These are phyloP conservation scores for Aphanocladium album DNA, from an alignment of 2,329 filamentous ascomycete genomes.

Conservation along the genomic window DNA sequence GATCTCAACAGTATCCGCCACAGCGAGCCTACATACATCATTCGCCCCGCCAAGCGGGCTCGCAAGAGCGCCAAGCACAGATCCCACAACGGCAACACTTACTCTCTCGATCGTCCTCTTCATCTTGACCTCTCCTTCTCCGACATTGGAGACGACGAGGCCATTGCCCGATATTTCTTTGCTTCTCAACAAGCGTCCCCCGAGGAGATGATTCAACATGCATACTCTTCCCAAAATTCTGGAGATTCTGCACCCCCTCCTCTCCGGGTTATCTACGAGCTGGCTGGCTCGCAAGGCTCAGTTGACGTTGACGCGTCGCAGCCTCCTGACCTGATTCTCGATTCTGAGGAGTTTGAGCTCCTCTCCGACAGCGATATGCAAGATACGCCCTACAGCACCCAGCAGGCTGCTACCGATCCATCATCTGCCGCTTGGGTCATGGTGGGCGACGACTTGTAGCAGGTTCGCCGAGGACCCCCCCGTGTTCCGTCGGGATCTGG, in stretches of 20 bases:
- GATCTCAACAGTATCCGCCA: conserved; percentile 35
- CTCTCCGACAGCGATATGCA: conserved; percentile 33
- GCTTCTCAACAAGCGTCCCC: conserved; percentile 18
- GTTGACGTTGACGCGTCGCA: conserved; percentile 32
- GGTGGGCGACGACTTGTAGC: conserved; percentile 43
- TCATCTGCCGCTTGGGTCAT: conserved; percentile 36
- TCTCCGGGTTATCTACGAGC: conserved; percentile 37
- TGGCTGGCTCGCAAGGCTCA: conserved; percentile 27
- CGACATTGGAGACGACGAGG: conserved; percentile 35
- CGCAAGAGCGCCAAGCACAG: conserved; percentile 22
- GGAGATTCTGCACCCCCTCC: conserved; percentile 18
- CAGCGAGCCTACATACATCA: conserved; percentile 33
- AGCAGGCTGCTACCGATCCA: conserved; percentile 20
- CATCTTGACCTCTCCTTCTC: conserved; percentile 39
- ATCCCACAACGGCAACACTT: conserved; percentile 12
- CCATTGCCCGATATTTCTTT: conserved; percentile 32
- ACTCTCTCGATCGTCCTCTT: conserved; percentile 23
- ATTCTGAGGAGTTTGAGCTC: conserved; percentile 22
- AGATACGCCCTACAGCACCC: conserved; percentile 24
- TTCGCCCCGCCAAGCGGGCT: conserved; percentile 31
- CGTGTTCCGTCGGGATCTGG: conserved; percentile 24
- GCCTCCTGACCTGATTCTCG: conserved; percentile 30
- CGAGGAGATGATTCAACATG: conserved; percentile 18
- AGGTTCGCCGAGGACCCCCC: conserved; percentile 34
- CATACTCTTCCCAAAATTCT: conserved; percentile 19